Evolutionary conservation across 1,284 basidiomycete species (phyloP), one percentile per base, ranked within the genome.

Genomic region (Takashimella tepidaria): DNA sequence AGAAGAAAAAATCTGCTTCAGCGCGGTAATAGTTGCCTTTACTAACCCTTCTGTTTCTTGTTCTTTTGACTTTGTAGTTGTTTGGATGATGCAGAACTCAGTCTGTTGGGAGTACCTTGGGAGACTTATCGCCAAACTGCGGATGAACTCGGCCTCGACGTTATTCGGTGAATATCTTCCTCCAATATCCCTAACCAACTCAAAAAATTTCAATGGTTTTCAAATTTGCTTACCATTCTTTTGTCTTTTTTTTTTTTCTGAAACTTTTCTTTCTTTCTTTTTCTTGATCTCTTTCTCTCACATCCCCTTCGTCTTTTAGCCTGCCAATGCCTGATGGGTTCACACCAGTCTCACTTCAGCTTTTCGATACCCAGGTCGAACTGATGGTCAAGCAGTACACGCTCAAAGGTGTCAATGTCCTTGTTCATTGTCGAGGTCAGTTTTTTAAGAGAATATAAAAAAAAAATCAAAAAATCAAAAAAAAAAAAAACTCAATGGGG

Each of bases 241-340:
- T 11, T 25, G 22, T 25, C 0, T 47, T 21, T 40, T 53, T 26
- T 19, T 24, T 45, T 26, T 41, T 37, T 27, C 27, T 12, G 16
- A 11, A 16, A 27, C 44, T 8, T 4, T 3, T 26, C 47, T 24
- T 37, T 20, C 43, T 19, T 24, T 37, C 19, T 21, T 6, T 37
- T 23, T 25, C 25, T 51, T 23, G 23, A 46, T 26, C 55, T 57
- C 48, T 24, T 24, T 49, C 37, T 48, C 20, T 24, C 41, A 5
- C 25, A 23, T 5, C 37, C 27, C 16, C 41, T 19, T 20, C 41
- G 41, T n/a, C 19, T 21, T 26, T n/a, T 62, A 88, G 89, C 12
- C 77, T 95, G 45, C 95, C 93, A 1, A 89, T 87, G 60, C 90
- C 92, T 3, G 95, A 98, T 75, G 95, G 93, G 20, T 84, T 95